Evolutionary conservation across 345 rosid species (phyloP).

Genomic region (Theobroma cacao): DNA sequence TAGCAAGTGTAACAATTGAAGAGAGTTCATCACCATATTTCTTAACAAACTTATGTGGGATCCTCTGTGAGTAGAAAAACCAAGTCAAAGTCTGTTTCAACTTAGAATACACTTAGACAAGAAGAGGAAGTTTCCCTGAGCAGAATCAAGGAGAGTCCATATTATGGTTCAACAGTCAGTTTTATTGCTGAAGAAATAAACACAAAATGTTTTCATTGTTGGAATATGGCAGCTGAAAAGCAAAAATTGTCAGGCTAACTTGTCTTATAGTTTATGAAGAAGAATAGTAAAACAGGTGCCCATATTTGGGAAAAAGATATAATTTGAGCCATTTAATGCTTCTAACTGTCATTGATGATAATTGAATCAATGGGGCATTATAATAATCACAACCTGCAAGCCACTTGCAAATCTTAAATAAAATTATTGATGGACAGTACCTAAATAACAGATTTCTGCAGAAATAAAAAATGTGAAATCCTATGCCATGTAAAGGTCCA

Average conservation of each 20-base stretch:
- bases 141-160: background rate
- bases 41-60: conserved; percentile 35
- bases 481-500: background rate
- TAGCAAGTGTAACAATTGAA: conserved; percentile 18
- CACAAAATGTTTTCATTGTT: background rate
- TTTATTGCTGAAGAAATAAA: background rate
- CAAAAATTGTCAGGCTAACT: background rate
- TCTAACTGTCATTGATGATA: background rate
- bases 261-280: background rate
- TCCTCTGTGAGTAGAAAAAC: conserved; percentile 25
- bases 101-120: background rate
- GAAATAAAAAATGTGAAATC: background rate
- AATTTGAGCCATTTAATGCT: background rate
- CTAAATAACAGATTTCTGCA: background rate
- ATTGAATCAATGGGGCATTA: background rate
- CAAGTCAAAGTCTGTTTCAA: background rate
- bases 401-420: background rate
- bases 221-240: background rate
- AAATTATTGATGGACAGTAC: background rate
- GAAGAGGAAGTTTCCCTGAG: background rate
- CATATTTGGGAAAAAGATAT: background rate
- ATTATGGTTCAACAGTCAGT: background rate
- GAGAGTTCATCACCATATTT: conserved; percentile 38
- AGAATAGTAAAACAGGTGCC: background rate
- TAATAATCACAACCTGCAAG: background rate